Conservation (phyloP, 2,329 filamentous ascomycete species). For the Sclerotinia borealis region DNA sequence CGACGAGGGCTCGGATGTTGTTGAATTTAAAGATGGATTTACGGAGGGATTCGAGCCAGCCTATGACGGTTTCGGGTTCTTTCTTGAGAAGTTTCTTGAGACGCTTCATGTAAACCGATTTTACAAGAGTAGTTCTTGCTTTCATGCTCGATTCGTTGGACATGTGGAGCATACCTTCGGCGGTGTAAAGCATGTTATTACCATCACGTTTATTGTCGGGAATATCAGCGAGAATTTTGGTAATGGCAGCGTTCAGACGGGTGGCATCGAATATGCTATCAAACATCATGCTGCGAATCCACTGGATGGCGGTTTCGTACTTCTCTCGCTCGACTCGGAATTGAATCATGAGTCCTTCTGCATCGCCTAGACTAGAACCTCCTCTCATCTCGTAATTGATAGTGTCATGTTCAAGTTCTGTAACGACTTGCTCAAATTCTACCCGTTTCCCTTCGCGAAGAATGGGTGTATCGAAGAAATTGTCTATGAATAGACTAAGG, state of each 20-base stretch:
- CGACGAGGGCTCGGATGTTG: conserved; percentile 81
- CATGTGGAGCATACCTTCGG: conserved; percentile 74
- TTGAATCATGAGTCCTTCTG: conserved; percentile 73
- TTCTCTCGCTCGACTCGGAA: conserved; percentile 86
- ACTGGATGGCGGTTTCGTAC: conserved; percentile 74
- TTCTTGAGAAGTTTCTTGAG: conserved; percentile 73
- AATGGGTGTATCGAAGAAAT: conserved; percentile 92
- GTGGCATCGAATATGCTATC: conserved; percentile 78
- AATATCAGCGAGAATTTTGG: conserved; percentile 83
- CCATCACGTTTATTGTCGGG: conserved; percentile 89
- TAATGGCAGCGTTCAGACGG: conserved; percentile 57
- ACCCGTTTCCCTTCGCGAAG: conserved; percentile 67
- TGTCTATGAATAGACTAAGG: conserved; percentile 76
- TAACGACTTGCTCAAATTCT: conserved; percentile 87
- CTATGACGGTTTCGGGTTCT: conserved; percentile 69
- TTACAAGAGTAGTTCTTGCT: conserved; percentile 76
- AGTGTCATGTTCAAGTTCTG: conserved; percentile 85
- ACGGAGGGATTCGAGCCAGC: conserved; percentile 71
- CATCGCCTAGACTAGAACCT: conserved; percentile 64
- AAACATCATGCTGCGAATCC: conserved; percentile 82
- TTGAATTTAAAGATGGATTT: conserved; percentile 71
- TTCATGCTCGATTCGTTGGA: conserved; percentile 69
- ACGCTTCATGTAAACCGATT: conserved; percentile 79
- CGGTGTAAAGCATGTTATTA: conserved; percentile 55
- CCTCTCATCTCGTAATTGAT: conserved; percentile 73